phyloP scores from a whole-genome alignment of 75 land plant species.

The Picea glauca region DNA sequence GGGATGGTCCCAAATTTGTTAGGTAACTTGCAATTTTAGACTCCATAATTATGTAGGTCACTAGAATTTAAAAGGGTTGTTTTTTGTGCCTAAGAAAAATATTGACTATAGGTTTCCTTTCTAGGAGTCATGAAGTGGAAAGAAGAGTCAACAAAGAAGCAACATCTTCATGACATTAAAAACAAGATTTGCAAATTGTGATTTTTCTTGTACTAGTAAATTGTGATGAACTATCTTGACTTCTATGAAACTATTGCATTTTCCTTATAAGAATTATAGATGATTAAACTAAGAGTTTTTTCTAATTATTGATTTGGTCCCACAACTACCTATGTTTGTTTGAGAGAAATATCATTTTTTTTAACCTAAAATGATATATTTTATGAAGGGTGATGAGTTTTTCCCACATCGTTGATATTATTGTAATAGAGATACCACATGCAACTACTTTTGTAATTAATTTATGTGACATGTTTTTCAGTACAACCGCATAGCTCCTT shows the following conservation, averaged over 20 bases:
- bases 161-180: slow-evolving; percentile 53
- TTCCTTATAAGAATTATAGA: background rate
- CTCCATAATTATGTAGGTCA: no score
- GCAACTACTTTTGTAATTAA: background rate
- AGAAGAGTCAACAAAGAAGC: slow-evolving; percentile 33
- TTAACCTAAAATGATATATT: background rate
- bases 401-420: background rate
- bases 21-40: no score
- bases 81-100: no score
- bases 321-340: background rate
- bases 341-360: background rate
- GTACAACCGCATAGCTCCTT: slow-evolving; percentile 79
- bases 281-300: background rate
- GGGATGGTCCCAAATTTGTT: no score
- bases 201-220: background rate
- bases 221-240: background rate
- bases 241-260: no score
- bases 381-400: background rate
- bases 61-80: no score
- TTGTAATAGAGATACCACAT: background rate
- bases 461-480: slow-evolving; percentile 55
- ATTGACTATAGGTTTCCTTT: no score
- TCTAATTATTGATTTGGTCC: background rate
- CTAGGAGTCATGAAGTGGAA: slow-evolving; percentile 23
- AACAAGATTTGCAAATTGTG: slow-evolving; percentile 36